phyloP scores from a whole-genome alignment of 139 green algal species.

The Closterium sp. region DNA sequence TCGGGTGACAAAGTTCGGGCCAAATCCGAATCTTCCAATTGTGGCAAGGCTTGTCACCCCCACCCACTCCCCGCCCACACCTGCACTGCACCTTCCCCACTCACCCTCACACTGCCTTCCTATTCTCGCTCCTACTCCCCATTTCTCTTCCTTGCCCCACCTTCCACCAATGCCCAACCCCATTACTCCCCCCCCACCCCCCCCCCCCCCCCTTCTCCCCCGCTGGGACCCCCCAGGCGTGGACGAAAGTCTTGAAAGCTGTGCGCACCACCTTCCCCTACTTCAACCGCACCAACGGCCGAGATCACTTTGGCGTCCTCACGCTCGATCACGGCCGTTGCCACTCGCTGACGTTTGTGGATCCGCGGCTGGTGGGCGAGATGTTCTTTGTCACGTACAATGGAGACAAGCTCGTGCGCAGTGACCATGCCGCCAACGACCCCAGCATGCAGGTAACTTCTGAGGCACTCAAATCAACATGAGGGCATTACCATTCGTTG shows the following conservation, averaged over 20 bases:
- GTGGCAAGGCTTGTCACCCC: no score
- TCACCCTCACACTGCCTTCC: no score
- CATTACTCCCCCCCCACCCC: no score
- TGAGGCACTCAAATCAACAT: not conserved
- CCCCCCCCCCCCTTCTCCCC: no score
- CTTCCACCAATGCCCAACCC: not conserved
- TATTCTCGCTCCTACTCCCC: no score
- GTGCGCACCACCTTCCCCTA: constrained; percentile 38
- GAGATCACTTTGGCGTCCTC: constrained; percentile 54
- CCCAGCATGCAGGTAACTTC: constrained; percentile 9
- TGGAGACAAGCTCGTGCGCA: constrained; percentile 39
- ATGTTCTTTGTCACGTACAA: constrained; percentile 40
- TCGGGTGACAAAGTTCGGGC: no score
- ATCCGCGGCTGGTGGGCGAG: constrained; percentile 15
- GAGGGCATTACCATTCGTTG: not conserved
- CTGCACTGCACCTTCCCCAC: no score
- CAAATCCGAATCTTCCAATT: no score
- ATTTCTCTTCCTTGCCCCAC: not conserved
- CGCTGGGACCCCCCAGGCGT: not conserved
- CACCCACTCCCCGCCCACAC: no score
- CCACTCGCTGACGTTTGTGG: constrained; percentile 18
- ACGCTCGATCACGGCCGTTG: constrained; percentile 41
- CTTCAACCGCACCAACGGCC: constrained; percentile 49
- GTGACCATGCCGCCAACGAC: not conserved
- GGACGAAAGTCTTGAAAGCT: constrained; percentile 4